Percentiles rank a stretch among this genome's conserved stretches.
Conservation (phyloP, 345 rosid genomes). For the Anacardium occidentale region DNA sequence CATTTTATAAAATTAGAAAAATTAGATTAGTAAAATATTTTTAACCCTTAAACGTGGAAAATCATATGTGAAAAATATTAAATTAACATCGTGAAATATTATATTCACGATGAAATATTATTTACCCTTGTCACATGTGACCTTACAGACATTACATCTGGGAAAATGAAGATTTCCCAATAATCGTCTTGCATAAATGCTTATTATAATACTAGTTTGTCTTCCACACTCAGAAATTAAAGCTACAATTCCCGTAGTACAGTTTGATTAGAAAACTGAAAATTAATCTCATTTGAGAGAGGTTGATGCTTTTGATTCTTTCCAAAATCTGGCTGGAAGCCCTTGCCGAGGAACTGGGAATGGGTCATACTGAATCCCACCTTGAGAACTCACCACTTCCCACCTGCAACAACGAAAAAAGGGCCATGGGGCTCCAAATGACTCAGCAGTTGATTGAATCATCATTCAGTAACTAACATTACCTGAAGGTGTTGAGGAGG, state of each 20-base stretch:
- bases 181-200: background rate
- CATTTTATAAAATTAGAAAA: no score
- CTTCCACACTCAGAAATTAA: background rate
- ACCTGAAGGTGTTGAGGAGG: conserved; percentile 68
- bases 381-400: conserved; percentile 58
- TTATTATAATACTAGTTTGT: background rate
- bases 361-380: conserved; percentile 78
- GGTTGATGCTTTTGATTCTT: conserved; percentile 20
- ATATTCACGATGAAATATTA: no score
- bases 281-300: background rate
- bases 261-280: no score
- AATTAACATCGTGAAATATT: no score
- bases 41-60: no score
- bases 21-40: no score
- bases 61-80: no score
- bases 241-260: background rate
- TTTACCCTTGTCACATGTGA: background rate
- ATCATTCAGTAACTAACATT: no score
- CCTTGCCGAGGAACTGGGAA: conserved; percentile 83
- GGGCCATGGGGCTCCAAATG: background rate
- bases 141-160: background rate
- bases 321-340: conserved; percentile 69
- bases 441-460: no score
- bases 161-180: background rate
- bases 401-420: conserved; percentile 49